Percentiles rank a stretch among this genome's conserved stretches.
These are phyloP conservation scores for Pichia californica DNA, from an alignment of 805 yeast genomes.

Conservation along the genomic window DNA sequence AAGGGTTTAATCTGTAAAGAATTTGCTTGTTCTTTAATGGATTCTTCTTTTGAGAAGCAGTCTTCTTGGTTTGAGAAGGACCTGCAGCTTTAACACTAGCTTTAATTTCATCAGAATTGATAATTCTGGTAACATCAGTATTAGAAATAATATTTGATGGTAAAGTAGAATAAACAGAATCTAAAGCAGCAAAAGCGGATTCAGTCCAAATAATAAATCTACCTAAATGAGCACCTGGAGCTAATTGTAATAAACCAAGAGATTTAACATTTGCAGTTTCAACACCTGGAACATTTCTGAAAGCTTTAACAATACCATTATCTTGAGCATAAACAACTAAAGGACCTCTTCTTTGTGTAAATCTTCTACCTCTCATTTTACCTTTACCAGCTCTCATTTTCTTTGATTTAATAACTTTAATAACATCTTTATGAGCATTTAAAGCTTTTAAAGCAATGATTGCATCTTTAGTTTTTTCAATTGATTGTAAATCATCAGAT, in stretches of 20 bases:
- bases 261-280: slow-evolving; percentile 90
- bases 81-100: slow-evolving; percentile 96
- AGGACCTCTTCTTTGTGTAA: slow-evolving; percentile 99
- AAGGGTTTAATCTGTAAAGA: slow-evolving; percentile 97
- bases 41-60: slow-evolving; percentile 97
- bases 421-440: slow-evolving; percentile 98
- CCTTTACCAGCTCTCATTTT: slow-evolving; percentile 99
- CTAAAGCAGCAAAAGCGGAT: slow-evolving; percentile 94
- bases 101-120: slow-evolving; percentile 99
- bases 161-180: slow-evolving; percentile 94
- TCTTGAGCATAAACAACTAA: slow-evolving; percentile 97
- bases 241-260: slow-evolving; percentile 94
- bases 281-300: slow-evolving; percentile 99
- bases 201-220: slow-evolving; percentile 99
- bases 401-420: slow-evolving; percentile 97
- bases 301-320: slow-evolving; percentile 96
- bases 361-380: slow-evolving; percentile 99
- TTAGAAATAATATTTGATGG: slow-evolving; percentile 93
- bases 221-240: slow-evolving; percentile 99
- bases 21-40: slow-evolving; percentile 99
- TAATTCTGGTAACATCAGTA: slow-evolving; percentile 94
- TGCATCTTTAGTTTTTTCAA: slow-evolving; percentile 97
- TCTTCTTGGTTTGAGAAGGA: slow-evolving; percentile 86
- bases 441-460: slow-evolving; percentile 96
- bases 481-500: slow-evolving; percentile 84